Evolutionary conservation across 2,329 filamentous ascomycete species (phyloP).

Genomic region (Aschersonia sp.): DNA sequence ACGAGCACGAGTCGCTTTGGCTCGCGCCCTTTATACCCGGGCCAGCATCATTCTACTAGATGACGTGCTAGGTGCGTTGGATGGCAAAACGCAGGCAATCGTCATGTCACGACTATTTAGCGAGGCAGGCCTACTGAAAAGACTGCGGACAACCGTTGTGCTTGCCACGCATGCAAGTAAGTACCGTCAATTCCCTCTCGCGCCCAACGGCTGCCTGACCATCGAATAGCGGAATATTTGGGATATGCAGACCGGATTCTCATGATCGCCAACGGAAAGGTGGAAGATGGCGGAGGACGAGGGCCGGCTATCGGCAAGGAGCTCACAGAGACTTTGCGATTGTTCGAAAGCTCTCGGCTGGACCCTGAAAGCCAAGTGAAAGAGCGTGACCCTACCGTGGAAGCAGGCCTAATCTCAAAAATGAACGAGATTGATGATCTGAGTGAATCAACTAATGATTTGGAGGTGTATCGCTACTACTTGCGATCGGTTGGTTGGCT

Average conservation of each 20-base stretch:
- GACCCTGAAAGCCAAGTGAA: neutral
- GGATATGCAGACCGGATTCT: conserved; percentile 4
- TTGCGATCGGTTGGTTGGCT: conserved; percentile 6
- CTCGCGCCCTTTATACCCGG: conserved; percentile 78
- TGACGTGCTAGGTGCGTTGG: conserved; percentile 77
- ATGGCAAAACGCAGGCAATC: conserved; percentile 19
- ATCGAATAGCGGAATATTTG: conserved; percentile 2
- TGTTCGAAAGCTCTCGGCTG: no score
- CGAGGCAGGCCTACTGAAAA: conserved; percentile 6
- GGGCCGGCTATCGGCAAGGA: neutral
- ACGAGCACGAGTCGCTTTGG: conserved; percentile 74
- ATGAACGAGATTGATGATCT: conserved; percentile 3
- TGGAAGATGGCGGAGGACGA: conserved; percentile 1
- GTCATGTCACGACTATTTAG: conserved; percentile 7
- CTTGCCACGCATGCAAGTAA: conserved; percentile 4
- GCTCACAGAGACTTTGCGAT: neutral
- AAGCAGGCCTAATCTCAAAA: conserved; percentile 1
- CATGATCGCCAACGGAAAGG: conserved; percentile 1
- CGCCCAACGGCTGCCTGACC: no score
- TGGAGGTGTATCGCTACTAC: conserved; percentile 7
- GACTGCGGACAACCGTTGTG: conserved; percentile 6
- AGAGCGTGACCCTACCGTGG: neutral
- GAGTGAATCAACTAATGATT: conserved; percentile 3
- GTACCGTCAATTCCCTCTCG: neutral
- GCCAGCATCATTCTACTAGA: conserved; percentile 82